Evolutionary conservation across 176 grass and related monocot genomes (phyloP).

Genomic region (Oryza coarctata): DNA sequence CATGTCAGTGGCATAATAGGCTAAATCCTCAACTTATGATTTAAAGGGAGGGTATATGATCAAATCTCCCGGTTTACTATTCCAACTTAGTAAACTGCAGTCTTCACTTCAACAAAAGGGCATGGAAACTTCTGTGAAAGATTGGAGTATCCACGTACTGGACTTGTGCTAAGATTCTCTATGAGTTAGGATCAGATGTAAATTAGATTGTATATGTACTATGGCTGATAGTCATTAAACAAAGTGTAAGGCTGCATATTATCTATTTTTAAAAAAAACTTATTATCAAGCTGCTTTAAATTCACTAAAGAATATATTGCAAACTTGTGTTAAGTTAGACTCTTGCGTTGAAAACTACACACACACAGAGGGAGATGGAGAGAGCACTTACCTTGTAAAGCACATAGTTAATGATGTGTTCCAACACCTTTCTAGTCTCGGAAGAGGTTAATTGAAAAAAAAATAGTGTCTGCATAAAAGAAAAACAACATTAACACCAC

Average conservation of each 20-base stretch:
- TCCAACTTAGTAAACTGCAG: background rate
- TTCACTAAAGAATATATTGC: background rate
- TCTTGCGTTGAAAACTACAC: background rate
- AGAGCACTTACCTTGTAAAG: conserved; percentile 50
- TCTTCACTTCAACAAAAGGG: background rate
- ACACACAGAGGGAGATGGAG: background rate
- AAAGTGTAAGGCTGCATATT: background rate
- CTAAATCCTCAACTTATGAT: background rate
- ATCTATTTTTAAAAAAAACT: conserved; percentile 6
- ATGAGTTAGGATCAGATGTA: background rate
- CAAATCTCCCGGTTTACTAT: too few relatives aligned
- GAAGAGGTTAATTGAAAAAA: conserved; percentile 54
- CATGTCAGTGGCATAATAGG: background rate
- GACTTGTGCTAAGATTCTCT: background rate
- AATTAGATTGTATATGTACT: background rate
- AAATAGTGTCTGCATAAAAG: conserved; percentile 52
- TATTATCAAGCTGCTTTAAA: conserved; percentile 8
- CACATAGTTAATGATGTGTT: conserved; percentile 57
- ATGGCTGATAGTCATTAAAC: conserved; percentile 10
- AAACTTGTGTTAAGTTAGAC: background rate
- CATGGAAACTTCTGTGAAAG: background rate
- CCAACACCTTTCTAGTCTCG: conserved; percentile 63
- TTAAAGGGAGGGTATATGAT: background rate
- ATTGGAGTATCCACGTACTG: background rate
- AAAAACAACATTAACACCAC: conserved; percentile 5